Base-by-base conservation (phyloP, 495 filamentous ascomycete species). In the Apiosordaria backusii region DNA sequence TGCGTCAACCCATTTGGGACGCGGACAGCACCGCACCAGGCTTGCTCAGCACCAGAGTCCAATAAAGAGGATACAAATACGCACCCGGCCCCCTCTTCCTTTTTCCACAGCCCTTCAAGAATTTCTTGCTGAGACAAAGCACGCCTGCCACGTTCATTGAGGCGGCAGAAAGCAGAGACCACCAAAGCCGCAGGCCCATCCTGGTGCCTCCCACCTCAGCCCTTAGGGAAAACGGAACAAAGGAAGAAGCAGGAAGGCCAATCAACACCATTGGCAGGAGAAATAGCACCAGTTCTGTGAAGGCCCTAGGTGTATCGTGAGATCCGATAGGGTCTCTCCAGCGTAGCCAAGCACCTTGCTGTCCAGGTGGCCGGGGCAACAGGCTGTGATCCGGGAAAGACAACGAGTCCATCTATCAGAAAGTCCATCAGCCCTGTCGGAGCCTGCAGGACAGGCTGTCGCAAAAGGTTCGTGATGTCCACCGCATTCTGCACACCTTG, bases 11-110 rank as follows among this genome's bases (percentile, higher is more conserved):
- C 40, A 29, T 65, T 57, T 62, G 26, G 58, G 62, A 26, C 24
- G 57, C 60, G 63, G 57, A 68, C 64, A 63, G 54, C 24, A 68
- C 61, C 57, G 53, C 54, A 60, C 26, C 65, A 15, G 60, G 54
- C 45, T 35, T 55, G 50, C 60, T 60, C 60, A 35, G 22, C 21
- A 60, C 40, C 29, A 52, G 61, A 52, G 22, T 15, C 27, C 27
- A 67, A 74, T 74, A 74, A 71, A 74, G 69, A 76, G 69, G 58
- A 67, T 74, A 74, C 72, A 76, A 76, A 74, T 72, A 76, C 68
- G 70, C 61, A 63, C 25, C 66, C 60, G 54, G 53, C 50, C 29
- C 66, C 62, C 63, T 55, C 67, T 73, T 63, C 68, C 52, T 64
- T 70, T 72, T 70, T 67, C 57, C 61, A 62, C 27, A 45, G 55